Evolutionary conservation across 73 alveolate genomes (phyloP), one percentile per base, ranked within the genome.

Genomic region (Symbiodinium pilosum): DNA sequence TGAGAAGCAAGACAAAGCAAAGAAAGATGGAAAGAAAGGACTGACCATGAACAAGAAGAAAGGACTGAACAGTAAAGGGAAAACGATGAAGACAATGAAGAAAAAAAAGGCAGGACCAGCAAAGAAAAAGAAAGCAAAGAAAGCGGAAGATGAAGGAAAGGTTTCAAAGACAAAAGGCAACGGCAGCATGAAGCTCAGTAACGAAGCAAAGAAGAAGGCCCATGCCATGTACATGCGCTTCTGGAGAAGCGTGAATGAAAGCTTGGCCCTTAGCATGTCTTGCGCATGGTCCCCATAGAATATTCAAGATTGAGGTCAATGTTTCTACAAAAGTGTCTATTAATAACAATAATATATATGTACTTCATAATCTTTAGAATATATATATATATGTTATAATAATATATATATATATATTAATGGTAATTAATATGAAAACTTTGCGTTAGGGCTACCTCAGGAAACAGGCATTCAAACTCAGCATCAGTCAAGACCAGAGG

Each of bases 221-320:
- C 95, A 88, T 28, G 16, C 12, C 4, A 8, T 59, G 86, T 88
- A 88, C 86, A 88, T 88, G 95, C 39, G 83, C 43, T 88, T 39
- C 39, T 88, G 52, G 64, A 30, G 95, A n/a, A 16, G 20, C n/a
- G 39, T 88, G 73, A 34, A 40, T 5, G 42, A 86, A 20, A 20
- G 12, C 69, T 52, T 52, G 69, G 21, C 69, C 21, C 69, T n/a
- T n/a, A n/a, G n/a, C n/a, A n/a, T n/a, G n/a, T n/a, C n/a, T n/a
- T n/a, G 16, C 16, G 7, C 64, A 47, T 54, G 85, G 24, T 44
- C 14, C 2, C 59, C 94, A 36, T 24, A 86, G 39, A 18, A 8
- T 41, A 2, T 5, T 7, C 26, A 36, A 32, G 28, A 39, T 39
- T 28, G 5, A 84, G 8, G n/a, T 3, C 30, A n/a, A 4, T 18